Conservation (phyloP, 768 basidiomycete species). For the Tremella fuciformis region DNA sequence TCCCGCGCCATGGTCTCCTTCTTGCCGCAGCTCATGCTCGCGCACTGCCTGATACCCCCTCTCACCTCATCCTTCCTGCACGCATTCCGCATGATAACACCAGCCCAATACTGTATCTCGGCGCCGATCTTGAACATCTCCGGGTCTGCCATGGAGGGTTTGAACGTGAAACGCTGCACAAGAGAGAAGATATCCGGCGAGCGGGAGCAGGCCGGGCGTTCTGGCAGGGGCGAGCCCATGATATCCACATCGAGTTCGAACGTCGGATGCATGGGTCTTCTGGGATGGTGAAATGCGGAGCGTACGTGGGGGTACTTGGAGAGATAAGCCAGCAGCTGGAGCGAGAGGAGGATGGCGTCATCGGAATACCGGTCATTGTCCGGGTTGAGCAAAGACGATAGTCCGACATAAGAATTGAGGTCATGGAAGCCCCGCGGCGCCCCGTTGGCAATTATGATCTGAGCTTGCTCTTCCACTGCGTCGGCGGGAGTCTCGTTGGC, state of each 20-base stretch:
- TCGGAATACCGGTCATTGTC: slow-evolving; percentile 65
- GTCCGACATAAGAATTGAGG: slow-evolving; percentile 45
- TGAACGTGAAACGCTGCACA: slow-evolving; percentile 93
- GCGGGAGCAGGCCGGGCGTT: slow-evolving; percentile 46
- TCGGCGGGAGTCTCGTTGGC: slow-evolving; percentile 2
- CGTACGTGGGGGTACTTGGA: slow-evolving; percentile 98
- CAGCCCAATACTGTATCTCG: slow-evolving; percentile 98
- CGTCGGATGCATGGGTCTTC: slow-evolving; percentile 49
- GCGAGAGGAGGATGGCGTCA: slow-evolving; percentile 83
- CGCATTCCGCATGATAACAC: slow-evolving; percentile 99
- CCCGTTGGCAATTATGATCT: slow-evolving; percentile 51
- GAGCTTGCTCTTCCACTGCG: slow-evolving; percentile 22
- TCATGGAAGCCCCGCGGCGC: slow-evolving; percentile 51
- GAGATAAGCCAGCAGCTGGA: slow-evolving; percentile 92
- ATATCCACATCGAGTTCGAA: slow-evolving; percentile 35
- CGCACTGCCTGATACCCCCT: slow-evolving; percentile 94
- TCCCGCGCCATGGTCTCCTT: slow-evolving; percentile 92
- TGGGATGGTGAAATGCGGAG: slow-evolving; percentile 86
- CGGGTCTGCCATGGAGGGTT: slow-evolving; percentile 77
- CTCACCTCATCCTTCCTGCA: slow-evolving; percentile 92
- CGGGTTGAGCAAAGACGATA: slow-evolving; percentile 37
- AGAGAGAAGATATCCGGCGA: slow-evolving; percentile 82
- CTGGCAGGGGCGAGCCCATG: slow-evolving; percentile 34
- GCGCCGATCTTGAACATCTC: slow-evolving; percentile 68
- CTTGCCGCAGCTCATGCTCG: slow-evolving; percentile 93